These are phyloP conservation scores for Eucalyptus curtisii DNA, from an alignment of 345 rosid species.

Conservation along the genomic window DNA sequence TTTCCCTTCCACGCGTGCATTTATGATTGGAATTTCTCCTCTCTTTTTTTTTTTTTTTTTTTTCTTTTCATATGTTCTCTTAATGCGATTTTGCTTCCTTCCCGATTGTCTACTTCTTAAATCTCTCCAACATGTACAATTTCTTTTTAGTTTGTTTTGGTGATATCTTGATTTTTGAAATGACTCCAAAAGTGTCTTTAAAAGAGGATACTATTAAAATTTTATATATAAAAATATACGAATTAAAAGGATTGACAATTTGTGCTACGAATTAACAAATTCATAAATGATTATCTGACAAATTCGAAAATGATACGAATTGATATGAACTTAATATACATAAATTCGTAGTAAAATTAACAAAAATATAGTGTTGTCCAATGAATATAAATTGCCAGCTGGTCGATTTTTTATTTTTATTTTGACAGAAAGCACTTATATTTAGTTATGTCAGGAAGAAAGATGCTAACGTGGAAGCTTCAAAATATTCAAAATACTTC, in stretches of 20 bases:
- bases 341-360: not conserved
- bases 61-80: not conserved
- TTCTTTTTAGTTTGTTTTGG: not conserved
- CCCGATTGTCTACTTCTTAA: not conserved
- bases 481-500: not conserved
- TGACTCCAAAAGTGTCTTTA: rapidly evolving
- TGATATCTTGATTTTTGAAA: not conserved
- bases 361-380: not conserved
- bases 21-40: not conserved
- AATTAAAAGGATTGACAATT: rapidly evolving
- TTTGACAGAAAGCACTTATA: not conserved
- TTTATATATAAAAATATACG: not conserved
- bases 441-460: not conserved
- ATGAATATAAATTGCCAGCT: not conserved
- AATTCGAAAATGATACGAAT: rapidly evolving
- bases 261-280: rapidly evolving
- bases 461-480: not conserved
- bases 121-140: too few relatives aligned
- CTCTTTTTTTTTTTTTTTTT: too few relatives aligned
- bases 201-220: not conserved
- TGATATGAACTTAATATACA: not conserved
- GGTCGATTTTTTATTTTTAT: not conserved
- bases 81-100: not conserved
- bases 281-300: rapidly evolving
- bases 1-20: not conserved